These are phyloP conservation scores for Tuber umbilicatum DNA, from an alignment of 495 filamentous ascomycete species.

Conservation along the genomic window DNA sequence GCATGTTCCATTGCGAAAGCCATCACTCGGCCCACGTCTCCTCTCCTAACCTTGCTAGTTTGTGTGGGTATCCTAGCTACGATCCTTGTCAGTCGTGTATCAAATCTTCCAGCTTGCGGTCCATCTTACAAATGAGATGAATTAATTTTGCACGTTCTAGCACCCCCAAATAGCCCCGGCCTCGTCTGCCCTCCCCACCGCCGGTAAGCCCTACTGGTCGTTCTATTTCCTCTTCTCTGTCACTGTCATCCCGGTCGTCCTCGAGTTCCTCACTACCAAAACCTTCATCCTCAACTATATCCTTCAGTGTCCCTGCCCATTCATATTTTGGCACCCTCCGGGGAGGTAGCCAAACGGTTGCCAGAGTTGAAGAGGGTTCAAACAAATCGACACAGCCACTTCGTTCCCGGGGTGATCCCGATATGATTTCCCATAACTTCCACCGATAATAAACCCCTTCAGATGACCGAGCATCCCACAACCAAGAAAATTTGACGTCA, in stretches of 20 bases:
- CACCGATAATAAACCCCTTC: conserved; percentile 84
- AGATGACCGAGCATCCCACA: conserved; percentile 78
- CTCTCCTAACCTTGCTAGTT: conserved; percentile 66
- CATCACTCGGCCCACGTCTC: conserved; percentile 79
- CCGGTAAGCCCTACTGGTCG: conserved; percentile 46
- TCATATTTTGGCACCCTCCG: conserved; percentile 36
- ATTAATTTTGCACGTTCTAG: conserved; percentile 73
- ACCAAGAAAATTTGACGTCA: conserved; percentile 86
- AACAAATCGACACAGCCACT: conserved; percentile 37
- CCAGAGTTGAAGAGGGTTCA: conserved; percentile 21
- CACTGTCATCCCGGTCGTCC: conserved; percentile 64
- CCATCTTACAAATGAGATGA: conserved; percentile 36
- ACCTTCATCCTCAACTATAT: conserved; percentile 37
- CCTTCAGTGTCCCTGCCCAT: conserved; percentile 34
- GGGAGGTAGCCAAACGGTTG: conserved; percentile 37
- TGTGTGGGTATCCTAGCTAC: conserved; percentile 73
- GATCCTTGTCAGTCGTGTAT: conserved; percentile 47
- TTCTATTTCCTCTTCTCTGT: conserved; percentile 60
- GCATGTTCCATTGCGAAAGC: conserved; percentile 87
- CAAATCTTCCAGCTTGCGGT: conserved; percentile 20
- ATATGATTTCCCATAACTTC: conserved; percentile 79
- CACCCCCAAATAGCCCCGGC: conserved; percentile 67
- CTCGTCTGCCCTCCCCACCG: conserved; percentile 52
- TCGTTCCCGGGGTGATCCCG: conserved; percentile 47
- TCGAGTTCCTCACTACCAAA: conserved; percentile 47